A percentile compares a stretch with the other conserved stretches of the same genome.
These are phyloP conservation scores for Aspergillus sp. DNA, from an alignment of 2,329 filamentous ascomycete genomes.

Conservation along the genomic window DNA sequence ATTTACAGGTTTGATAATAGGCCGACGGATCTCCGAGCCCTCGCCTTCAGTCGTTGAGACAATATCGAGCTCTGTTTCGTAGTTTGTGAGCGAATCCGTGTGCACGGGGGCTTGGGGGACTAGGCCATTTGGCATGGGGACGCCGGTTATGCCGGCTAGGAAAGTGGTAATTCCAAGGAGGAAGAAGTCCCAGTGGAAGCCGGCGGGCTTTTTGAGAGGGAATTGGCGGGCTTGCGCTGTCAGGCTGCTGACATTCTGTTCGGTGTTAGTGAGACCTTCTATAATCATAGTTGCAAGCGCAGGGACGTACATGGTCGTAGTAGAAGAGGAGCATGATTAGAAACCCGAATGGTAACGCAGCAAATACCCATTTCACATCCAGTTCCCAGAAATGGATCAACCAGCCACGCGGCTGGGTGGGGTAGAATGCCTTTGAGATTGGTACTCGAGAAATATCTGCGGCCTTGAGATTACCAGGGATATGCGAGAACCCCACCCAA, in stretches of 20 bases:
- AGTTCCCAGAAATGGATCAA: conserved; percentile 73
- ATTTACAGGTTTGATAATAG: conserved; percentile 31
- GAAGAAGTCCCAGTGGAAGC: conserved; percentile 76
- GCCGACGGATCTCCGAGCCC: conserved; percentile 51
- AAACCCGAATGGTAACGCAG: conserved; percentile 72
- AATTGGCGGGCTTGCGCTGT: conserved; percentile 72
- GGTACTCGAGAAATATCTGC: conserved; percentile 64
- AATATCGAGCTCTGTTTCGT: neutral
- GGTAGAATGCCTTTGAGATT: conserved; percentile 65
- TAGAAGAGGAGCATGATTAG: conserved; percentile 75
- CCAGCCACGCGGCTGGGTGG: conserved; percentile 64
- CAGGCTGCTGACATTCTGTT: conserved; percentile 6
- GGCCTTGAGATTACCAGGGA: conserved; percentile 64
- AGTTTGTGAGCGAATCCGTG: neutral
- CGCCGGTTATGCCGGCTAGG: conserved; percentile 62
- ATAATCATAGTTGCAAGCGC: too few species aligned
- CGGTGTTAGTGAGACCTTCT: neutral
- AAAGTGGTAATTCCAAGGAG: conserved; percentile 68
- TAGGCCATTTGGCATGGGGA: conserved; percentile 70
- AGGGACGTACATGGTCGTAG: conserved; percentile 72
- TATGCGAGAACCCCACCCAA: conserved; percentile 76
- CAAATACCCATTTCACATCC: conserved; percentile 61
- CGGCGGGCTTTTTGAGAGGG: conserved; percentile 66
- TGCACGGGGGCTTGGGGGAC: conserved; percentile 49
- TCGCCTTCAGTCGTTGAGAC: neutral